These are phyloP conservation scores for Mortierella sp. DNA, from an alignment of 371 early-diverging fungal genomes.

Conservation along the genomic window DNA sequence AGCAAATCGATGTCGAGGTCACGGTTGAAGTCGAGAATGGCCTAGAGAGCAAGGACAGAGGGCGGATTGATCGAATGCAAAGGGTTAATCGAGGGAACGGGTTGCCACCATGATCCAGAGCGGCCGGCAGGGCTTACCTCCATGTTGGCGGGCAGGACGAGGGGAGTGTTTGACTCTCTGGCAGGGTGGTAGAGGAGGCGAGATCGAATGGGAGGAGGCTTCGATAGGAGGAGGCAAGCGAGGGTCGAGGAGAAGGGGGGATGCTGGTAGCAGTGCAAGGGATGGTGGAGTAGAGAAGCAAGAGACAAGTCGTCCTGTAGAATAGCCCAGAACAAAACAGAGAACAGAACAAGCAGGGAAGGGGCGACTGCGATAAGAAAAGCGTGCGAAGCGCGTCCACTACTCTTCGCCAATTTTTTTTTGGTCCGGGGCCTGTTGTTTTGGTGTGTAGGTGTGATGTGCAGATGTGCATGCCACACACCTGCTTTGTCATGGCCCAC, in stretches of 20 bases:
- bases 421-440: constrained; percentile 3
- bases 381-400: not conserved
- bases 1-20: constrained; percentile 89
- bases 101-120: not conserved
- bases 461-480: no score
- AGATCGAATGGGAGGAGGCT: constrained; percentile 6
- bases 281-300: not conserved
- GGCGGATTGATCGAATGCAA: constrained; percentile 1
- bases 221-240: not conserved
- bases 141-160: constrained; percentile 13
- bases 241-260: not conserved
- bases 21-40: constrained; percentile 89
- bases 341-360: not conserved
- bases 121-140: constrained; percentile 6
- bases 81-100: constrained; percentile 6
- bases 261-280: no score
- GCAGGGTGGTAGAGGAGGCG: not conserved
- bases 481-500: no score
- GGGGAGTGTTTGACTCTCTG: constrained; percentile 1
- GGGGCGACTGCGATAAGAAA: not conserved
- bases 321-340: constrained; percentile 2
- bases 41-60: constrained; percentile 44
- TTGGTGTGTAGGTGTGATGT: no score
- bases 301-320: not conserved
- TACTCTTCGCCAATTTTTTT: constrained; percentile 3